Evolutionary conservation across 2,329 filamentous ascomycete species (phyloP).

Genomic region (Colletotrichum higginsianum): DNA sequence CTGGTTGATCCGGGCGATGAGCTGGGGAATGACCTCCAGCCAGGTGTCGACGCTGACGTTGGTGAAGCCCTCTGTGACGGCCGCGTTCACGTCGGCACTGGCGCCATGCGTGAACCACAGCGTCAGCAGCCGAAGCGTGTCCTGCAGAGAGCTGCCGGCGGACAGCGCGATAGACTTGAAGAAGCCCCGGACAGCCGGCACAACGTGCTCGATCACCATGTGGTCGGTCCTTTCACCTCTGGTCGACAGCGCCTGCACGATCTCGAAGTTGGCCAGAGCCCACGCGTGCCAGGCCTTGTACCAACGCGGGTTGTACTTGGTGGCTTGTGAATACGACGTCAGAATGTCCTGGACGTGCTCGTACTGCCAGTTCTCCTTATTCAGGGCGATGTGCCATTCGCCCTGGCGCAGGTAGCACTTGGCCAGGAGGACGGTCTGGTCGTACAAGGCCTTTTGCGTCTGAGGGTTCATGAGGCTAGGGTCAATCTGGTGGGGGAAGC

Average conservation of each 20-base stretch:
- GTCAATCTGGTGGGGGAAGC: constrained; percentile 64
- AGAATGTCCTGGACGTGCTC: constrained; percentile 90
- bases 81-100: constrained; percentile 86
- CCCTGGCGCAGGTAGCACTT: constrained; percentile 97
- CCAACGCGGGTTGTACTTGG: constrained; percentile 93
- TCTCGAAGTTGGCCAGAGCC: constrained; percentile 98
- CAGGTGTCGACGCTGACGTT: constrained; percentile 97
- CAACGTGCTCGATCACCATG: constrained; percentile 87
- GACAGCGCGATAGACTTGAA: constrained; percentile 97
- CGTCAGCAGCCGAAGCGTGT: constrained; percentile 91
- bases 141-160: constrained; percentile 92
- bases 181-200: constrained; percentile 95
- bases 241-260: constrained; percentile 85
- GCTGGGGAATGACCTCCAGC: constrained; percentile 97
- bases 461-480: constrained; percentile 62
- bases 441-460: constrained; percentile 68
- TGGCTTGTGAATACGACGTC: constrained; percentile 91
- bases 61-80: constrained; percentile 90
- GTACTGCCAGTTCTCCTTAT: constrained; percentile 90
- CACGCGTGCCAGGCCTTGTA: constrained; percentile 99
- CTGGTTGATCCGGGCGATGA: constrained; percentile 98
- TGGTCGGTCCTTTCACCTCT: constrained; percentile 69
- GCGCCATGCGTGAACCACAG: constrained; percentile 97
- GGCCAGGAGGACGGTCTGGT: constrained; percentile 82
- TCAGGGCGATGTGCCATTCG: constrained; percentile 91